A percentile compares a stretch with the other conserved stretches of the same genome.
These are phyloP conservation scores for Emmonsia crescens DNA, from an alignment of 2,329 filamentous ascomycete species.

Conservation along the genomic window DNA sequence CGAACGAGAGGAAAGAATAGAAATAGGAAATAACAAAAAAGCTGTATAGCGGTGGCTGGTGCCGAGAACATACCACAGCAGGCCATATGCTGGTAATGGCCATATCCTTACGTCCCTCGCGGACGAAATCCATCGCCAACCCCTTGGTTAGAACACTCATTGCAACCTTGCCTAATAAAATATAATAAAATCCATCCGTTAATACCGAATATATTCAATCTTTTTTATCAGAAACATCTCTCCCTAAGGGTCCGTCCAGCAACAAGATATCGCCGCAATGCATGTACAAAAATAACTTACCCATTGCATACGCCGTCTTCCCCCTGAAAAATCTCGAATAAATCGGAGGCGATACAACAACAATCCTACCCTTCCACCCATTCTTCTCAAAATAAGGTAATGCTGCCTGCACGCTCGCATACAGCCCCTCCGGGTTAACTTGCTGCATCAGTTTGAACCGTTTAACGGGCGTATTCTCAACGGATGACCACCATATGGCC, in stretches of 20 bases:
- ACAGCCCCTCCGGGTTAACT: slow-evolving; percentile 65
- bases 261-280: neutral
- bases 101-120: slow-evolving; percentile 56
- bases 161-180: slow-evolving; percentile 52
- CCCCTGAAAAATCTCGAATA: slow-evolving; percentile 77
- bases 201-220: neutral
- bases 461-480: slow-evolving; percentile 61
- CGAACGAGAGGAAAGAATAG: neutral
- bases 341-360: slow-evolving; percentile 75
- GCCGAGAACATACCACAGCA: slow-evolving; percentile 48
- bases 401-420: slow-evolving; percentile 56
- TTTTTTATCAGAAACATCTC: neutral
- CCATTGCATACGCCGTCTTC: slow-evolving; percentile 72
- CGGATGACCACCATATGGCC: slow-evolving; percentile 73
- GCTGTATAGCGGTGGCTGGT: neutral
- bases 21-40: neutral
- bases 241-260: neutral
- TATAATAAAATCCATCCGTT: neutral
- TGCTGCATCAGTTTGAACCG: slow-evolving; percentile 70
- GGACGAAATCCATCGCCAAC: slow-evolving; percentile 66
- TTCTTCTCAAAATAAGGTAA: slow-evolving; percentile 54
- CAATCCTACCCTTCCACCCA: slow-evolving; percentile 50
- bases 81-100: slow-evolving; percentile 77
- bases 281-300: slow-evolving; percentile 17
- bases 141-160: slow-evolving; percentile 78